A percentile compares a stretch with the other conserved stretches of the same genome.
phyloP scores from a whole-genome alignment of 805 yeast species.

The Cyberlindnera nakhonratchasimensis region DNA sequence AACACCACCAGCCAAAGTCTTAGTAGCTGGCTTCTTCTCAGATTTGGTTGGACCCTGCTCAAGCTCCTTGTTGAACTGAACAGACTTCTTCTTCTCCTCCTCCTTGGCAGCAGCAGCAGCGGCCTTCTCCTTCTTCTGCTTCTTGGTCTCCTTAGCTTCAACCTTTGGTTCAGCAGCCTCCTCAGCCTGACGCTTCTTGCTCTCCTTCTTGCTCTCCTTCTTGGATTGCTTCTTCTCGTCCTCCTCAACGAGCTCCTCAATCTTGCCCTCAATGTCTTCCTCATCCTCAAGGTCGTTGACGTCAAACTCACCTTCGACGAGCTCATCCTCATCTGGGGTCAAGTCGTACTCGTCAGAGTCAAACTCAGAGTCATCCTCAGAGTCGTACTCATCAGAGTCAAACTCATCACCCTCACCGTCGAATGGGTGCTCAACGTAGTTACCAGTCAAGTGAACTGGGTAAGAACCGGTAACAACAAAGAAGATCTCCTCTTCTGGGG shows the following conservation, averaged over 20 bases:
- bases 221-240: slow-evolving; percentile 39
- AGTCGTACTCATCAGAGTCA: slow-evolving; percentile 58
- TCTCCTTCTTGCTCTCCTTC: slow-evolving; percentile 24
- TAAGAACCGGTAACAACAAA: slow-evolving; percentile 96
- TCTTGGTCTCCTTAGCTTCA: slow-evolving; percentile 28
- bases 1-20: slow-evolving; percentile 90
- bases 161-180: slow-evolving; percentile 35
- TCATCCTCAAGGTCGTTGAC: slow-evolving; percentile 50
- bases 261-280: slow-evolving; percentile 67
- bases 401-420: slow-evolving; percentile 64
- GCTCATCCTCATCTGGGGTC: slow-evolving; percentile 76
- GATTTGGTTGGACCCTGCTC: slow-evolving; percentile 89
- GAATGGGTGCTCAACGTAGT: slow-evolving; percentile 93
- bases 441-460: slow-evolving; percentile 89
- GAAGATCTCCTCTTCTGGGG: slow-evolving; percentile 90
- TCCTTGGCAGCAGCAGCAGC: slow-evolving; percentile 12
- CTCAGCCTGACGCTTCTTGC: slow-evolving; percentile 44
- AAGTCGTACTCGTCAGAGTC: slow-evolving; percentile 53
- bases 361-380: slow-evolving; percentile 50
- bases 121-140: slow-evolving; percentile 30
- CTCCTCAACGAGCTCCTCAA: slow-evolving; percentile 69
- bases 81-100: slow-evolving; percentile 49
- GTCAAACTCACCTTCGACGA: slow-evolving; percentile 40
- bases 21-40: slow-evolving; percentile 58
- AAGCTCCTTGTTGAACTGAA: slow-evolving; percentile 83